Conservation (phyloP, 768 basidiomycete genomes). For the Mycena floridula region DNA sequence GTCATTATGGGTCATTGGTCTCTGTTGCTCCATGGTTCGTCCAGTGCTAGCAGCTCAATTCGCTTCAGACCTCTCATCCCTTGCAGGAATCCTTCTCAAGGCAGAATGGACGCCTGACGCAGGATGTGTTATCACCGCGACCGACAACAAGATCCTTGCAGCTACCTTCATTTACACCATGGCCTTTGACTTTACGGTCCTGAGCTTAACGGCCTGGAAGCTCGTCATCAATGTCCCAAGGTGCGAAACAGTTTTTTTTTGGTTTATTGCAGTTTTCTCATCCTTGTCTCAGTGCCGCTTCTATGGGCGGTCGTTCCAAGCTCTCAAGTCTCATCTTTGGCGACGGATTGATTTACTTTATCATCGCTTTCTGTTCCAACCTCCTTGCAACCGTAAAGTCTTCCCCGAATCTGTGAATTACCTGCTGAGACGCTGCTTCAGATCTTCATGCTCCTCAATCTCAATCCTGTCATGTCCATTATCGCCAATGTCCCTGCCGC, state of each 20-base stretch:
- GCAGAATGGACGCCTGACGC: conserved; percentile 43
- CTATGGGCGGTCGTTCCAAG: conserved; percentile 17
- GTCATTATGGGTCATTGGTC: conserved; percentile 72
- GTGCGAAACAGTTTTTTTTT: no score
- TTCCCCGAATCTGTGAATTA: background rate
- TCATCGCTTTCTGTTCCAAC: conserved; percentile 74
- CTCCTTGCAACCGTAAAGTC: conserved; percentile 44
- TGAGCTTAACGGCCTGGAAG: conserved; percentile 58
- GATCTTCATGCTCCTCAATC: conserved; percentile 46
- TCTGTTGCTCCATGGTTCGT: conserved; percentile 57
- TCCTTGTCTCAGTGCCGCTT: no score
- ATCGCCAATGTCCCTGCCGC: conserved; percentile 42
- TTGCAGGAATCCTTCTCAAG: conserved; percentile 51
- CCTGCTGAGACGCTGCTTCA: conserved; percentile 7
- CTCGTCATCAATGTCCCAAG: conserved; percentile 38
- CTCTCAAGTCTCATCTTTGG: conserved; percentile 37
- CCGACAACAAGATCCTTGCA: conserved; percentile 48
- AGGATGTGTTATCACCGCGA: conserved; percentile 55
- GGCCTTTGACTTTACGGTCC: conserved; percentile 62
- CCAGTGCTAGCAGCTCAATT: background rate
- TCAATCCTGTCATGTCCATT: conserved; percentile 48
- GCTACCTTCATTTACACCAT: conserved; percentile 71
- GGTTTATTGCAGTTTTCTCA: no score
- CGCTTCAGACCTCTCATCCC: background rate
- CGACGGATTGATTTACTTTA: conserved; percentile 70